These are phyloP conservation scores for Trifolium repens DNA, from an alignment of 306 rosid genomes.

Conservation along the genomic window DNA sequence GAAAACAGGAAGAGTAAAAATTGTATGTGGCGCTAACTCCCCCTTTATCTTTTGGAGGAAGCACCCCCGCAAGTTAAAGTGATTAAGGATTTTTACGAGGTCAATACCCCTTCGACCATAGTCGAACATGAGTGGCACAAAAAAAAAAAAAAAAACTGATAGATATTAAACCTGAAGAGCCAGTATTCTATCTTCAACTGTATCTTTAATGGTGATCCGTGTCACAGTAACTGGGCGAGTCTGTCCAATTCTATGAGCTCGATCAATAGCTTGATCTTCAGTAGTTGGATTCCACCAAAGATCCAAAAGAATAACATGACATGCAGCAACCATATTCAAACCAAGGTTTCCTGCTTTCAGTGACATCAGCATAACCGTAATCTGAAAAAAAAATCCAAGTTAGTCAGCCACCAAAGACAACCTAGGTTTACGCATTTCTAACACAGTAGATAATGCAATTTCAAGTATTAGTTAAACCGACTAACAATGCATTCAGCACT, in stretches of 20 bases:
- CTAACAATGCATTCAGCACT: constrained; percentile 24
- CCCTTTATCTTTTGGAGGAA: constrained; percentile 10
- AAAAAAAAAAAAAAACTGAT: constrained; percentile 23
- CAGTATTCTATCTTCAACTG: constrained; percentile 94
- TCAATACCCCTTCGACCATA: constrained; percentile 9
- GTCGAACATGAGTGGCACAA: not conserved
- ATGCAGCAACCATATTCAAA: constrained; percentile 97
- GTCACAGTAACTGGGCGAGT: constrained; percentile 97
- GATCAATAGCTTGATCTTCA: constrained; percentile 97
- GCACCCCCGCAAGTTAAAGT: constrained; percentile 7
- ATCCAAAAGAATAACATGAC: constrained; percentile 94
- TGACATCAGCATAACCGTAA: constrained; percentile 96
- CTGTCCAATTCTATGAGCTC: constrained; percentile 98
- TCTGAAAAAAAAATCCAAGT: constrained; percentile 51
- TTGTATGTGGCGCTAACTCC: not conserved
- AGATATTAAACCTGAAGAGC: constrained; percentile 75
- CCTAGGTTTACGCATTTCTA: constrained; percentile 37
- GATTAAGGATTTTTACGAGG: constrained; percentile 9
- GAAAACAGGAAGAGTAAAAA: not conserved
- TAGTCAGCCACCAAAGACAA: constrained; percentile 40
- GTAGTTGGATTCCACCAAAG: constrained; percentile 99
- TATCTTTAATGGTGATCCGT: constrained; percentile 81
- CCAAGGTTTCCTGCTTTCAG: constrained; percentile 98
- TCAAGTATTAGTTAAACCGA: constrained; percentile 19
- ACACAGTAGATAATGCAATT: constrained; percentile 32